Conservation (phyloP, 148 eudicot genomes). For the Rhododendron williamsianum region DNA sequence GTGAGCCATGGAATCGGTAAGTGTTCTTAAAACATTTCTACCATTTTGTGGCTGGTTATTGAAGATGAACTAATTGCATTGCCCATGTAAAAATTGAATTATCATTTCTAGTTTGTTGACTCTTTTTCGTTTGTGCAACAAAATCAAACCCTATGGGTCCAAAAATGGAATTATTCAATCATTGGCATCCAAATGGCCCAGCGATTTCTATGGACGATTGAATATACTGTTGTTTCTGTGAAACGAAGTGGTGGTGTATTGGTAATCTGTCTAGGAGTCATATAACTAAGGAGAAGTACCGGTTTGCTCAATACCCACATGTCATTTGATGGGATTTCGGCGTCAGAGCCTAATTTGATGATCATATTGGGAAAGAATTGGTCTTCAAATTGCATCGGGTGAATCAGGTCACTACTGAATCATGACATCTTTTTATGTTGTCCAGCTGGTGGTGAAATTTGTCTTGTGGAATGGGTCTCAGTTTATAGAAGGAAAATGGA, state of each 20-base stretch:
- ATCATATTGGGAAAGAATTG: neutral
- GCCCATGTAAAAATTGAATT: neutral
- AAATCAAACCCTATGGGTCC: neutral
- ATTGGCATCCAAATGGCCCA: neutral
- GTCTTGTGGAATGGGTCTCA: neutral
- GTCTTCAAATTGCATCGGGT: neutral
- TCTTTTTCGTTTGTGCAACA: neutral
- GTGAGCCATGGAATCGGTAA: constrained; percentile 36
- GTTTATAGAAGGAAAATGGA: neutral
- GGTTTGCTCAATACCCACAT: neutral
- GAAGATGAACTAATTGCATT: neutral
- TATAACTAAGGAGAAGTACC: neutral
- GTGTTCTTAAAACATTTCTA: neutral
- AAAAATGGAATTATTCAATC: neutral
- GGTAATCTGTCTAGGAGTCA: neutral
- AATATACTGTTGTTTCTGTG: neutral
- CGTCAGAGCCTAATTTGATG: neutral
- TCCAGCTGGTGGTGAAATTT: neutral
- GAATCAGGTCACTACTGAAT: neutral
- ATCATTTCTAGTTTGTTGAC: neutral
- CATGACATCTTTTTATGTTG: neutral
- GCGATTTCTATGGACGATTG: neutral
- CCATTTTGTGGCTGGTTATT: neutral
- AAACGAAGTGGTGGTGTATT: neutral
- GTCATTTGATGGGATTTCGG: neutral